A percentile compares a stretch with the other conserved stretches of the same genome.
Evolutionary conservation across 192 early-diverging fungal species (phyloP).

Genomic region (Coemansia sp.): DNA sequence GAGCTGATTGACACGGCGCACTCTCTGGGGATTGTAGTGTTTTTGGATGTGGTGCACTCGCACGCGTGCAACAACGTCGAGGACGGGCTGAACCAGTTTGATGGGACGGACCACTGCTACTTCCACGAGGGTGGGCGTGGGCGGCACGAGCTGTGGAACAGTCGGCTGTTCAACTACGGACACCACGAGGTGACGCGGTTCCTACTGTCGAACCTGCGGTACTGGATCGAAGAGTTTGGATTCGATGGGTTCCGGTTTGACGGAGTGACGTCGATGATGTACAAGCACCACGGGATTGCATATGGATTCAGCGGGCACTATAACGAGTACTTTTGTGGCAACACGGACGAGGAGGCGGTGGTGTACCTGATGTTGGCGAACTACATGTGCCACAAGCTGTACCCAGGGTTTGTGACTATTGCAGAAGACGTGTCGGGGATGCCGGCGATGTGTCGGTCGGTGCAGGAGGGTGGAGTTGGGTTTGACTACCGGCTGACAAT

Average conservation of each 20-base stretch:
- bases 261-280: constrained; percentile 96
- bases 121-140: constrained; percentile 89
- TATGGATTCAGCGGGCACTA: constrained; percentile 92
- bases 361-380: constrained; percentile 92
- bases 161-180: constrained; percentile 92
- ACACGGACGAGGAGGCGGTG: constrained; percentile 74
- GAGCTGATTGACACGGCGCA: constrained; percentile 91
- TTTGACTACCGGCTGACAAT: constrained; percentile 96
- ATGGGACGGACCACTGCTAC: constrained; percentile 94
- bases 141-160: constrained; percentile 90
- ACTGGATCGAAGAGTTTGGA: constrained; percentile 84
- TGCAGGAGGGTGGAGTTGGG: constrained; percentile 84
- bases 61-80: constrained; percentile 93
- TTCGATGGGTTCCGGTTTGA: constrained; percentile 99
- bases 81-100: constrained; percentile 94
- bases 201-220: constrained; percentile 90
- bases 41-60: constrained; percentile 95
- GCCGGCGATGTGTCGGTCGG: constrained; percentile 88
- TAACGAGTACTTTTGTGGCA: constrained; percentile 87
- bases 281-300: constrained; percentile 91
- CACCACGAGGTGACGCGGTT: constrained; percentile 90
- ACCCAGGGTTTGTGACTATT: constrained; percentile 80
- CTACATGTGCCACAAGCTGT: constrained; percentile 75
- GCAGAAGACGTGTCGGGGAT: constrained; percentile 99
- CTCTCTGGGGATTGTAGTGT: constrained; percentile 78